Base-by-base conservation (phyloP, 495 filamentous ascomycete species). In the Hypoxylon rickii region DNA sequence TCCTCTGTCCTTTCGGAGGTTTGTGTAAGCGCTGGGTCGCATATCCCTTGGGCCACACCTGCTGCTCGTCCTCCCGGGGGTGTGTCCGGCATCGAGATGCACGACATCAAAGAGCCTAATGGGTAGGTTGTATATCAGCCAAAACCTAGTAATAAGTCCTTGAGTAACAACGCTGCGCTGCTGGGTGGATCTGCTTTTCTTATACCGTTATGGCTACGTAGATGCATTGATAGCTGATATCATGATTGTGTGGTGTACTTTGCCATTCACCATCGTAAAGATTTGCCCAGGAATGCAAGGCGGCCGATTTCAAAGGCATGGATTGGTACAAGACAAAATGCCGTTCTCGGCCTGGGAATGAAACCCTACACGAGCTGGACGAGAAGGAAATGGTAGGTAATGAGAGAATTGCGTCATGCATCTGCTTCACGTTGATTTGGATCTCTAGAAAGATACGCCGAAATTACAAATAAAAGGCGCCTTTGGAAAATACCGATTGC, bases 381-480 rank as follows among this genome's bases (percentile, higher is more conserved):
- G 33, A 52, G 47, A 62, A 41, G 44, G 21, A 40, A 33, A 54
- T 31, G 24, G 4, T 4, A 4, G 53, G 48, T 29, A 53, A 53
- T 26, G 36, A 41, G n/a, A 32, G 41, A 16, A 53, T 54, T 53
- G 59, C 52, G 59, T 53, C 59, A 57, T 54, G 53, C 39, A 58
- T 20, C 36, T 42, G 43, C 31, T 52, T 44, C 37, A 39, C 43
- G 33, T 39, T 44, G 38, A 37, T 45, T 49, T 34, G 46, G 58
- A 48, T 48, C 42, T 52, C 44, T 44, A 56, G 21, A 47, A 37
- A 39, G 19, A 43, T 41, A 34, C 31, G 21, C n/a, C 15, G 34
- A 42, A 62, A 62, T 57, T 57, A 63, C 52, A 63, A 63, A 63
- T 63, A 57, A 33, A 24, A 47, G n/a, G n/a, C n/a, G n/a, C n/a